Conservation (phyloP, 1,284 basidiomycete genomes). For the Rhodotorula sp. region DNA sequence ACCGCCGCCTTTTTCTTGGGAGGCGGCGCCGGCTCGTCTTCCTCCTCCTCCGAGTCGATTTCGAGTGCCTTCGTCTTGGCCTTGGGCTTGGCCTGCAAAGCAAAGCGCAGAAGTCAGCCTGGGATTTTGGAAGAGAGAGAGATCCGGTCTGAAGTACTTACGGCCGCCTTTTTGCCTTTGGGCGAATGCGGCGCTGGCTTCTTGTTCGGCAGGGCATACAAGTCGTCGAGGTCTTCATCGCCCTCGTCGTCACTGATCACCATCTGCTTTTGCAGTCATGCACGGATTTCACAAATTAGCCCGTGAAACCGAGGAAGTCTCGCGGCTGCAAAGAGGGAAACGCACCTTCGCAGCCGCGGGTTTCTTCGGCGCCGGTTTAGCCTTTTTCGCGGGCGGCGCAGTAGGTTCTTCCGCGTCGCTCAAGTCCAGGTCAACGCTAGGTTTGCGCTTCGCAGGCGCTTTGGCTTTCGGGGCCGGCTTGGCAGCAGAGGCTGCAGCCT, state of each 20-base stretch:
- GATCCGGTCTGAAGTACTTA: neutral
- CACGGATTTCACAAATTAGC: neutral
- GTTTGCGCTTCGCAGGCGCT: slow-evolving; percentile 16
- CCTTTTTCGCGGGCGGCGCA: slow-evolving; percentile 18
- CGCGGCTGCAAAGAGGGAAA: neutral
- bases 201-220: slow-evolving; percentile 28
- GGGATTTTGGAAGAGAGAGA: neutral
- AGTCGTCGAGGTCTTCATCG: slow-evolving; percentile 20
- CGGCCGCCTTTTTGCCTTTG: slow-evolving; percentile 41
- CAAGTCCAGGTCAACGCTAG: slow-evolving; percentile 13
- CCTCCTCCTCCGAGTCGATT: slow-evolving; percentile 50
- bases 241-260: slow-evolving; percentile 2
- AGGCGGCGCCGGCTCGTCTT: slow-evolving; percentile 50
- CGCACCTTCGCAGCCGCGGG: slow-evolving; percentile 16
- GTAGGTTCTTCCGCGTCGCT: slow-evolving; percentile 12
- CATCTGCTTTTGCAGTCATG: neutral
- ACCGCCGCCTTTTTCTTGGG: slow-evolving; percentile 48
- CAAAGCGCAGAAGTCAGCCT: neutral
- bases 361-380: slow-evolving; percentile 10
- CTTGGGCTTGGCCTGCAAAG: slow-evolving; percentile 7
- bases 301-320: too few species aligned
- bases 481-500: neutral
- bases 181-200: slow-evolving; percentile 28
- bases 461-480: slow-evolving; percentile 52
- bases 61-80: neutral